Conservation (phyloP, 2,329 filamentous ascomycete species). For the Emmonsia crescens region DNA sequence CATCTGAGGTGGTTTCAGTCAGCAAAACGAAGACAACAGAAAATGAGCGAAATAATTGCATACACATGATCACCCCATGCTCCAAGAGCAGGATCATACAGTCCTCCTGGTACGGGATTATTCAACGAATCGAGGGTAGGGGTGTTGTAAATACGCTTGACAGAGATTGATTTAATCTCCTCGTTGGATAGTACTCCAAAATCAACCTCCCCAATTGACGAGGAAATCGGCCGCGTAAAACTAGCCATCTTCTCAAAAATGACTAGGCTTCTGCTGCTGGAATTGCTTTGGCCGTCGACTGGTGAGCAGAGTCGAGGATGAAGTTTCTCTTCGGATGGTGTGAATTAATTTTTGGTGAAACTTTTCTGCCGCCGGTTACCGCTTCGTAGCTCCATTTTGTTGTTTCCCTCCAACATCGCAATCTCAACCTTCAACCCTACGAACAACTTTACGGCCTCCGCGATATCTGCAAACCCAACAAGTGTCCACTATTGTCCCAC, state of each 20-base stretch:
- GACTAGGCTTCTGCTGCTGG: background rate
- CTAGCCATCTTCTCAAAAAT: conserved; percentile 29
- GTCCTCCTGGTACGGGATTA: conserved; percentile 77
- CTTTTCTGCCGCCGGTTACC: conserved; percentile 30
- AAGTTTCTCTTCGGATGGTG: background rate
- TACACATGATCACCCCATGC: conserved; percentile 79
- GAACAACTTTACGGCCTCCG: background rate
- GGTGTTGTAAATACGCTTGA: conserved; percentile 86
- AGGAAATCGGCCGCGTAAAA: conserved; percentile 64
- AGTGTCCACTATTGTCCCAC: background rate
- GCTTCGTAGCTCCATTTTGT: conserved; percentile 14
- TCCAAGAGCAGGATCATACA: conserved; percentile 86
- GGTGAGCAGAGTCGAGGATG: background rate
- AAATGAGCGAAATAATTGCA: conserved; percentile 22
- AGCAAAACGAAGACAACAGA: conserved; percentile 10
- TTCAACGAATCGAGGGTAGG: conserved; percentile 88
- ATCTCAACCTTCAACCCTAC: background rate
- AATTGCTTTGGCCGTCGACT: background rate
- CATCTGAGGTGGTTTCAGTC: conserved; percentile 48
- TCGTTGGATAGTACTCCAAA: conserved; percentile 73
- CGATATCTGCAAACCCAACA: background rate
- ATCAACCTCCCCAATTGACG: conserved; percentile 74
- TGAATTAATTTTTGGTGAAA: conserved; percentile 15
- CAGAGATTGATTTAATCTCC: conserved; percentile 81
- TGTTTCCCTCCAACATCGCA: conserved; percentile 2